Evolutionary conservation across 495 filamentous ascomycete species (phyloP).

Genomic region (Podospora pseudoanserina): DNA sequence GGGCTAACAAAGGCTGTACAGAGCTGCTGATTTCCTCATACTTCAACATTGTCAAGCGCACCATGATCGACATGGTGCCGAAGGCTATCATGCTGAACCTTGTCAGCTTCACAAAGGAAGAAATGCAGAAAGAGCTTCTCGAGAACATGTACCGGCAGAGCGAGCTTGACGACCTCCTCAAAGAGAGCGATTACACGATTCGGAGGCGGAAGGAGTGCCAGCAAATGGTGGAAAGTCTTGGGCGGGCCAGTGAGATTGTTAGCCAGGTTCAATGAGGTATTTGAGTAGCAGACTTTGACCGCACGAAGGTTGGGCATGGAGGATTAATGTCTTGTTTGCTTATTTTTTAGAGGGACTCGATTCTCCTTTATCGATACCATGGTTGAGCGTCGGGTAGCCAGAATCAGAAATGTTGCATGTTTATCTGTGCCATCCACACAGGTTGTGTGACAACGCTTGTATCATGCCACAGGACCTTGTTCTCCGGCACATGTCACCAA

Average conservation of each 20-base stretch:
- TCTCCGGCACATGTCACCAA: no score
- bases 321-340: slow-evolving; percentile 4
- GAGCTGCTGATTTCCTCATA: slow-evolving; percentile 95
- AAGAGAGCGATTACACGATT: slow-evolving; percentile 96
- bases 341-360: slow-evolving; percentile 12
- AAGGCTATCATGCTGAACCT: slow-evolving; percentile 99
- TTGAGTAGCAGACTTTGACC: not conserved
- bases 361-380: slow-evolving; percentile 27
- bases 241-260: slow-evolving; percentile 91
- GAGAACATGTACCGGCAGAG: slow-evolving; percentile 93
- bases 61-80: slow-evolving; percentile 99
- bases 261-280: slow-evolving; percentile 80
- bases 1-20: slow-evolving; percentile 32
- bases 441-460: no score
- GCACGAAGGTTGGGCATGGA: not conserved
- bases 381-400: slow-evolving; percentile 6
- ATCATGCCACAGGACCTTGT: no score
- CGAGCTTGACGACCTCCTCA: slow-evolving; percentile 89
- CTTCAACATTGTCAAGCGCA: slow-evolving; percentile 95
- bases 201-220: slow-evolving; percentile 96
- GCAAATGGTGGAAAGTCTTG: slow-evolving; percentile 94
- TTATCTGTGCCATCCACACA: not conserved
- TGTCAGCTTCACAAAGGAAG: slow-evolving; percentile 93
- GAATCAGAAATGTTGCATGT: not conserved
- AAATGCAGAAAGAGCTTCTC: slow-evolving; percentile 98